Conservation (phyloP, 2,329 filamentous ascomycete genomes). For the Colletotrichum tamarilloi region DNA sequence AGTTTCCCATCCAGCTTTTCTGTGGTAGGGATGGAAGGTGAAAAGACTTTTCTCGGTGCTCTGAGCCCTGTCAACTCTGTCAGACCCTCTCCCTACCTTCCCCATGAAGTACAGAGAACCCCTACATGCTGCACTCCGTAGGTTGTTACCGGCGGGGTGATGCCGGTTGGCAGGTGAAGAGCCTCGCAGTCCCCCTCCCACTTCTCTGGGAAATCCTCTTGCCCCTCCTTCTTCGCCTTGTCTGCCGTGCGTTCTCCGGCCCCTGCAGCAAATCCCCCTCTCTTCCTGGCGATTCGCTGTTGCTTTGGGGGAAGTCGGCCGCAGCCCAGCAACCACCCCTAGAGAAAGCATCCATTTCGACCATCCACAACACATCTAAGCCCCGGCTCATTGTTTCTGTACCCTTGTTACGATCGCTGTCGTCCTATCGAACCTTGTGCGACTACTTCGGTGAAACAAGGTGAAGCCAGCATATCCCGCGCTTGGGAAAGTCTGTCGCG, state of each 20-base stretch:
- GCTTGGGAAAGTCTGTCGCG: not conserved
- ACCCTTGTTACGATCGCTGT: slow-evolving; percentile 19
- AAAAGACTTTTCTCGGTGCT: not conserved
- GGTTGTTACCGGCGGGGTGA: slow-evolving; percentile 14
- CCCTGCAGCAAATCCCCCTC: slow-evolving; percentile 26
- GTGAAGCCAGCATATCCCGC: slow-evolving; percentile 19
- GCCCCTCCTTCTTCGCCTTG: slow-evolving; percentile 11
- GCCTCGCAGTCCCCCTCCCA: slow-evolving; percentile 16
- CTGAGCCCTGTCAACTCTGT: not conserved
- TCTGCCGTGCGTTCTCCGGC: not conserved
- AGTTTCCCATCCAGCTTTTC: not conserved
- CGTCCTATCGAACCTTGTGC: slow-evolving; percentile 30
- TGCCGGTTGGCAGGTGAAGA: slow-evolving; percentile 31
- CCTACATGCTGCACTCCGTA: too few species aligned
- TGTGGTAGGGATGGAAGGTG: not conserved
- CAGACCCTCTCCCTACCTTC: not conserved
- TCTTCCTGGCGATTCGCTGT: slow-evolving; percentile 22
- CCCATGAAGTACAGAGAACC: not conserved
- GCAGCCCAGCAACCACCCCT: slow-evolving; percentile 25
- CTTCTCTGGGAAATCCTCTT: not conserved
- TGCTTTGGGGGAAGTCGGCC: slow-evolving; percentile 3
- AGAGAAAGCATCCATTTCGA: not conserved
- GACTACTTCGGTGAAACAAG: slow-evolving; percentile 20
- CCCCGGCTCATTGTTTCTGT: not conserved
- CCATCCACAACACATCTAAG: slow-evolving; percentile 7